Percentiles rank a stretch among this genome's conserved stretches.
These are phyloP conservation scores for Venturia aucupariae DNA, from an alignment of 2,329 filamentous ascomycete species.

Conservation along the genomic window DNA sequence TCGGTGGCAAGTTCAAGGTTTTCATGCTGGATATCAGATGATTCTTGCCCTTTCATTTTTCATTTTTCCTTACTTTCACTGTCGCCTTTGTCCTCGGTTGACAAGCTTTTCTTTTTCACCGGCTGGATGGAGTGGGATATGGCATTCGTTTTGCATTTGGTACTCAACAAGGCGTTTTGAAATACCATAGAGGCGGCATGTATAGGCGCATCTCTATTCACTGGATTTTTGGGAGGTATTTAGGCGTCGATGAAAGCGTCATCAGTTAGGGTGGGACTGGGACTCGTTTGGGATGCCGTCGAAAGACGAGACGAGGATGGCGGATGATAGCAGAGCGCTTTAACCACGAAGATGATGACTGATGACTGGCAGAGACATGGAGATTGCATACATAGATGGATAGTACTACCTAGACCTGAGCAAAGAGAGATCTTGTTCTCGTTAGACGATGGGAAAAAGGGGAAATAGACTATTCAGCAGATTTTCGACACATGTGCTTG, in stretches of 20 bases:
- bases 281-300: conserved; percentile 5
- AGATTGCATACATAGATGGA: neutral
- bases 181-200: conserved; percentile 2
- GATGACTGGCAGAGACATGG: neutral
- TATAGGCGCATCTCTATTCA: neutral
- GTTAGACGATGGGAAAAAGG: neutral
- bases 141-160: neutral
- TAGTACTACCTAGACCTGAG: neutral
- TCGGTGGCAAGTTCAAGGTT: conserved; percentile 72
- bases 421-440: neutral
- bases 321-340: neutral
- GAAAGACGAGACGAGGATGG: conserved; percentile 4
- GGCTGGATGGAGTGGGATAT: neutral
- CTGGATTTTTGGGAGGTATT: neutral
- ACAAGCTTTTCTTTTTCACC: neutral
- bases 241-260: neutral
- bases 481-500: neutral
- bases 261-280: neutral
- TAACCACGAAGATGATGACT: neutral
- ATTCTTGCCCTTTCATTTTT: conserved; percentile 21
- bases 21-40: conserved; percentile 76
- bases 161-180: neutral
- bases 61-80: neutral
- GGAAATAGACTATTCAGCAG: neutral
- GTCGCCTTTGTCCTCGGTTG: neutral